Evolutionary conservation across 257 asterid genomes (phyloP).

Genomic region (Salvia rosmarinus): DNA sequence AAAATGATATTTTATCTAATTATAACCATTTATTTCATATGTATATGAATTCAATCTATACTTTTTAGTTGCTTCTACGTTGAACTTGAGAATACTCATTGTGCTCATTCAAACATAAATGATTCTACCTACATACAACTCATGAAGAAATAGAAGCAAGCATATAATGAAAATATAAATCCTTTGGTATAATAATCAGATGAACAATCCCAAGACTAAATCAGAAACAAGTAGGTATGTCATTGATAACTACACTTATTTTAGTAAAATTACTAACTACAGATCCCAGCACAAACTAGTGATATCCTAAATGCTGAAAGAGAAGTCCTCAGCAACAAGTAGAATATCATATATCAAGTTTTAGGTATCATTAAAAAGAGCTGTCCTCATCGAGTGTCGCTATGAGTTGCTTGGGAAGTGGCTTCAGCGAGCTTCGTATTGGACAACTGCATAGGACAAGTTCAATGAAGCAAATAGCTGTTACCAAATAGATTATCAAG

Average conservation of each 20-base stretch:
- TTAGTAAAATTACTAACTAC: not conserved
- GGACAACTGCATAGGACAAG: slow-evolving; percentile 51
- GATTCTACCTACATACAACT: not conserved
- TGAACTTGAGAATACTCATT: too few relatives aligned
- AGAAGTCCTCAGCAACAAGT: not conserved
- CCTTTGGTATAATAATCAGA: not conserved
- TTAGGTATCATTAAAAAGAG: not conserved
- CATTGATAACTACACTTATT: not conserved
- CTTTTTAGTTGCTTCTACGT: too few relatives aligned
- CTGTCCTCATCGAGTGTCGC: not conserved
- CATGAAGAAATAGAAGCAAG: not conserved
- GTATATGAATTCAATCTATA: too few relatives aligned
- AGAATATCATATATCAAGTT: not conserved
- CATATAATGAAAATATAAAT: not conserved
- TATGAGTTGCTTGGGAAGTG: not conserved
- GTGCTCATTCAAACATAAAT: too few relatives aligned
- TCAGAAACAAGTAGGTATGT: not conserved
- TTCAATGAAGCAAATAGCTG: not conserved
- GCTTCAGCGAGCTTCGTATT: slow-evolving; percentile 56
- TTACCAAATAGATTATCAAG: not conserved
- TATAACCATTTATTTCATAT: too few relatives aligned
- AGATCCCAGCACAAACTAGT: not conserved
- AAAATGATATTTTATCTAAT: too few relatives aligned
- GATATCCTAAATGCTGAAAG: not conserved
- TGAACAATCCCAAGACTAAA: not conserved